Base-by-base conservation (phyloP, 1,139 yeast genomes). In the Pichia norvegensis region DNA sequence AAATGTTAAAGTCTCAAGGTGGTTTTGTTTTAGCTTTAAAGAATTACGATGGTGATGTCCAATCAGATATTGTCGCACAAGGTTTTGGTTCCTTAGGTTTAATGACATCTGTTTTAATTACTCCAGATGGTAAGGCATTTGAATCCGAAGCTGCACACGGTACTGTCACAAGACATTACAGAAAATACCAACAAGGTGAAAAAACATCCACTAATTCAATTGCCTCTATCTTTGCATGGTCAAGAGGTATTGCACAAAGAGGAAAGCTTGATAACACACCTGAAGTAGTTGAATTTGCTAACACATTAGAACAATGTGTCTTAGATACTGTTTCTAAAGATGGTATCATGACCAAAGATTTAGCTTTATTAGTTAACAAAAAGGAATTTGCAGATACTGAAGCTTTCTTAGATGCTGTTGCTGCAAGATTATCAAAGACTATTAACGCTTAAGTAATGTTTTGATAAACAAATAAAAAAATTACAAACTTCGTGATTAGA, bases 121-220 rank as follows among this genome's bases (percentile, higher is more conserved):
- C 97, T 33, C 95, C 97, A 43, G 96, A 90, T 67, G 97, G 97
- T 44, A 85, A 85, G 70, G 84, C 96, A 29, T 88, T 87, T 65
- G 97, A 90, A 73, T 76, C 94, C 49, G 97, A 90, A 69, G 97
- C 97, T 51, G 97, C 97, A 25, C 97, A 90, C 66, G 97, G 97
- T 50, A 90, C 97, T 38, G 97, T 90, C 55, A 90, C 97, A 49
- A 85, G 97, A 70, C 97, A 90, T 66, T 90, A 74, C 73, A 82
- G 97, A 72, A 94, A 83, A 68, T 85, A 86, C 67, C 97, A 90
- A 69, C 84, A 83, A 67, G 97, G 97, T 58, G 85, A 87, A 67
- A 96, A 88, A 70, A 90, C 97, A 31, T 87, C 96, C n/a, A 90
- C 97, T 55, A 90, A 90, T 72, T 88, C 97, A 38, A 90, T 90